A percentile compares a stretch with the other conserved stretches of the same genome.
These are phyloP conservation scores for Penicillium sclerotigenum DNA, from an alignment of 2,329 filamentous ascomycete species.

Conservation along the genomic window DNA sequence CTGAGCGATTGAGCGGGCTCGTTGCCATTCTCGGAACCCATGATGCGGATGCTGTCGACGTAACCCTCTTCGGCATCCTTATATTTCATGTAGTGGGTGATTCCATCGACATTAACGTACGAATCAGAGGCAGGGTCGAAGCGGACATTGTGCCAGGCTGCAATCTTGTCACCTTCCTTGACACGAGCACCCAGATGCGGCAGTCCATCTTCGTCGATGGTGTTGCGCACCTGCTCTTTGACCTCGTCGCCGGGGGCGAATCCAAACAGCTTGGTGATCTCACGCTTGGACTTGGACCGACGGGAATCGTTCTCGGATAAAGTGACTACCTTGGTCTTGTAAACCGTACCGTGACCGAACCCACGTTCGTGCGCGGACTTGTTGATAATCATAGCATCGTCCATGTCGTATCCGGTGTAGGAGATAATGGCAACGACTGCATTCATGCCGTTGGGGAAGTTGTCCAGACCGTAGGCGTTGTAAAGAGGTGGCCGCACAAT, in stretches of 20 bases:
- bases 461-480: slow-evolving; percentile 94
- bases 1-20: slow-evolving; percentile 85
- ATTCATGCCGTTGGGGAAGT: slow-evolving; percentile 96
- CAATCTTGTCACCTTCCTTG: slow-evolving; percentile 76
- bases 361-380: slow-evolving; percentile 94
- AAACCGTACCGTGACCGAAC: slow-evolving; percentile 92
- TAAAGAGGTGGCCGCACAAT: slow-evolving; percentile 88
- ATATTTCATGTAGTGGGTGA: slow-evolving; percentile 88
- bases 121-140: slow-evolving; percentile 68
- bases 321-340: slow-evolving; percentile 92
- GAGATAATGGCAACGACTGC: slow-evolving; percentile 96
- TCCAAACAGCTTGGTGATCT: slow-evolving; percentile 79
- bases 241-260: slow-evolving; percentile 77
- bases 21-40: slow-evolving; percentile 77
- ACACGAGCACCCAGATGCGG: slow-evolving; percentile 76
- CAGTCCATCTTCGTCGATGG: slow-evolving; percentile 83
- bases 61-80: slow-evolving; percentile 87
- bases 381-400: slow-evolving; percentile 99
- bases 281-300: slow-evolving; percentile 62
- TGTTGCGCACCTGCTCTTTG: slow-evolving; percentile 65
- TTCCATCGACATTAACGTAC: slow-evolving; percentile 78
- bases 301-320: slow-evolving; percentile 73
- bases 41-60: slow-evolving; percentile 87
- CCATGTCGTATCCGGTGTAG: slow-evolving; percentile 99
- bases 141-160: slow-evolving; percentile 84